Percentiles rank a stretch among this genome's conserved stretches.
Conservation (phyloP, 2,329 filamentous ascomycete species). For the Plectosphaerella plurivora region DNA sequence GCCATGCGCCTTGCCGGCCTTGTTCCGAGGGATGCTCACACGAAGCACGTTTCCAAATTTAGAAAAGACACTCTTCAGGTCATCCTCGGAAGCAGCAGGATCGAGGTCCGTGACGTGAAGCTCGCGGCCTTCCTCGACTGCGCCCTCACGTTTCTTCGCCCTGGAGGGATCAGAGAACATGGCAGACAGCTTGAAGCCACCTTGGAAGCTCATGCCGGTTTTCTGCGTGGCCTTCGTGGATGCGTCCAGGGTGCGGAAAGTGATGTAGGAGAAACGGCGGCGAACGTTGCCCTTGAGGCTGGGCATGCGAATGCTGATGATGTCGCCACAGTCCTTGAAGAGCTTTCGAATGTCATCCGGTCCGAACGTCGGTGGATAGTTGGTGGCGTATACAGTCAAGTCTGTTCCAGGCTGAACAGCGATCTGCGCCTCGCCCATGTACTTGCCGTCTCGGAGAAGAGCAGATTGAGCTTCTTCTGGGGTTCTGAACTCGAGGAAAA, state of each 20-base stretch:
- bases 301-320: constrained; percentile 83
- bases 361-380: constrained; percentile 77
- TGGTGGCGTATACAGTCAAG: constrained; percentile 83
- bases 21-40: constrained; percentile 65
- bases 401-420: constrained; percentile 70
- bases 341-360: constrained; percentile 64
- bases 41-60: constrained; percentile 72
- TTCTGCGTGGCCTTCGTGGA: constrained; percentile 69
- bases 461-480: constrained; percentile 79
- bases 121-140: constrained; percentile 83
- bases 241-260: constrained; percentile 68
- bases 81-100: constrained; percentile 56
- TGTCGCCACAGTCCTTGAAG: constrained; percentile 72
- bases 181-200: constrained; percentile 63
- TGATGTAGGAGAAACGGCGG: constrained; percentile 91
- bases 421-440: constrained; percentile 69
- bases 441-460: constrained; percentile 75
- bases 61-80: constrained; percentile 66
- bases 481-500: constrained; percentile 80
- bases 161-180: constrained; percentile 80
- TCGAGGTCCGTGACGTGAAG: constrained; percentile 72
- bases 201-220: constrained; percentile 65
- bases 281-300: constrained; percentile 85
- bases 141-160: constrained; percentile 75
- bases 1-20: constrained; percentile 67